phyloP scores from a whole-genome alignment of 1,284 basidiomycete species.

The Polyporus tsugae region DNA sequence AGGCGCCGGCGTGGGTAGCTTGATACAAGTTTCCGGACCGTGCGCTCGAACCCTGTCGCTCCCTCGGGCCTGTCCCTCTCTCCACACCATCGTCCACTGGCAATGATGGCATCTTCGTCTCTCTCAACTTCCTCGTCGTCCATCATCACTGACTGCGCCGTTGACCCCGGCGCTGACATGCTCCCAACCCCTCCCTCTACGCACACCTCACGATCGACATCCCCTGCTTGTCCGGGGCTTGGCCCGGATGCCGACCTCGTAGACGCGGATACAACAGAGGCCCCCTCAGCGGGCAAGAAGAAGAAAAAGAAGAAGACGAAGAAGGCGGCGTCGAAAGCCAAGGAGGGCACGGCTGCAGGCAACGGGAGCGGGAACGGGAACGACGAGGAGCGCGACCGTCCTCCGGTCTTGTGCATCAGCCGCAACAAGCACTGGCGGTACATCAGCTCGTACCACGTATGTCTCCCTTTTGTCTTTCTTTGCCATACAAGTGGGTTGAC shows the following conservation, averaged over 20 bases:
- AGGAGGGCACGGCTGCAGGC: conserved; percentile 39
- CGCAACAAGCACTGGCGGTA: conserved; percentile 90
- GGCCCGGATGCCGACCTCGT: conserved; percentile 17
- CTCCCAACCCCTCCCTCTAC: conserved; percentile 38
- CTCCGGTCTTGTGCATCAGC: conserved; percentile 78
- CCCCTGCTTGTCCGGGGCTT: conserved; percentile 22
- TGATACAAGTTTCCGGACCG: conserved; percentile 4
- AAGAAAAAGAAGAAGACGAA: conserved; percentile 78
- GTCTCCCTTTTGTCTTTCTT: conserved; percentile 40
- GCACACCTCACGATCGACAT: conserved; percentile 37
- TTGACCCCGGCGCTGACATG: conserved; percentile 22
- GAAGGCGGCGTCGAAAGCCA: conserved; percentile 56
- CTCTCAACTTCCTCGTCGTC: conserved; percentile 6
- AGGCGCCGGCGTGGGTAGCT: conserved; percentile 5
- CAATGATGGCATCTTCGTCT: not conserved
- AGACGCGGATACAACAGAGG: conserved; percentile 14
- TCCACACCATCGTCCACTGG: not conserved
- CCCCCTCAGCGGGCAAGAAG: conserved; percentile 56
- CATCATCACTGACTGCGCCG: conserved; percentile 1
- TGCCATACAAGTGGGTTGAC: not conserved
- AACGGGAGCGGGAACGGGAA: conserved; percentile 35
- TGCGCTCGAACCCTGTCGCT: not conserved
- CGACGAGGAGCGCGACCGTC: conserved; percentile 49
- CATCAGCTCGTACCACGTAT: conserved; percentile 86
- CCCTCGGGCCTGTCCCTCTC: not conserved